Conservation (phyloP, 768 basidiomycete genomes). For the Pleurotus salmoneostramineus region DNA sequence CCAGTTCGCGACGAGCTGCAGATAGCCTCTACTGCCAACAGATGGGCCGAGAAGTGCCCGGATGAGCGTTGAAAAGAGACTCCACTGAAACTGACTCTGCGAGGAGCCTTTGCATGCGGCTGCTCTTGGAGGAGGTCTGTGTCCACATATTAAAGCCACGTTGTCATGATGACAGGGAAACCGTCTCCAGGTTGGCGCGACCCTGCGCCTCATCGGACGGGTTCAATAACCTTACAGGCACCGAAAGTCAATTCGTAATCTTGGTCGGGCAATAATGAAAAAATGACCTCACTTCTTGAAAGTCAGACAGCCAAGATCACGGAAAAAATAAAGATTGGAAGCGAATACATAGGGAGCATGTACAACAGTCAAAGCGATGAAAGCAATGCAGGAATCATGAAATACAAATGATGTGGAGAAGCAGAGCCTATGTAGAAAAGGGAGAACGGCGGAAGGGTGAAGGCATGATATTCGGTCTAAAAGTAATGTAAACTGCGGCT, state of each 20-base stretch:
- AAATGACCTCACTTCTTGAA: not conserved
- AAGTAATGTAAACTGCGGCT: not conserved
- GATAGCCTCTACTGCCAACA: not conserved
- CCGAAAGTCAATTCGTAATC: too few relatives aligned
- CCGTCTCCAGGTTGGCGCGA: not conserved
- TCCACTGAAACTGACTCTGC: not conserved
- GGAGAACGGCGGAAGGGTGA: too few relatives aligned
- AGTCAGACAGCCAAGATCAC: not conserved
- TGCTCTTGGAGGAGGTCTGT: too few relatives aligned
- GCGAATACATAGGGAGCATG: not conserved
- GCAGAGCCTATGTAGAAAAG: not conserved
- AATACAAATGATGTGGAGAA: not conserved
- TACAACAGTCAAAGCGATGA: not conserved
- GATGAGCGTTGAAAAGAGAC: not conserved
- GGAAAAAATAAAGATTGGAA: not conserved
- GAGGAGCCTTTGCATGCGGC: too few relatives aligned
- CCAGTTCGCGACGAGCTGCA: too few relatives aligned
- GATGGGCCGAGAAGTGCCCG: not conserved
- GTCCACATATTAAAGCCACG: not conserved
- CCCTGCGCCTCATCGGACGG: not conserved
- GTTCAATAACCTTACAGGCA: not conserved
- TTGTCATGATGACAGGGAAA: slow-evolving; percentile 1
- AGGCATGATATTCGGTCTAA: not conserved
- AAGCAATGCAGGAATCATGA: not conserved
- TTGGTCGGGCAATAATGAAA: too few relatives aligned